A percentile compares a stretch with the other conserved stretches of the same genome.
phyloP scores from a whole-genome alignment of 371 early-diverging fungal genomes.

The Mortierella sp. region DNA sequence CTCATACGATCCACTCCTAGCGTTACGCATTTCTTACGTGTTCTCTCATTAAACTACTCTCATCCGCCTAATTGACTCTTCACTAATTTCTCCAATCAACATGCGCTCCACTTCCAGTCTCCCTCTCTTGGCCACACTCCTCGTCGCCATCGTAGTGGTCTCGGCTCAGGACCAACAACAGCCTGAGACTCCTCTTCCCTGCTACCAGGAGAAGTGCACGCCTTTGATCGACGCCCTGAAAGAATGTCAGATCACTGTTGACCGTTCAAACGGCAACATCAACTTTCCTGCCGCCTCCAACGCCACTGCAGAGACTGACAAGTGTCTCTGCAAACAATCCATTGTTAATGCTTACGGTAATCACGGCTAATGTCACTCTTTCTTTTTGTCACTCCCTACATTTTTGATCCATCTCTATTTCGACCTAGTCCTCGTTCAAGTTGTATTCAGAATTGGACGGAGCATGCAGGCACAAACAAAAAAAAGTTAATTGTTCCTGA shows the following conservation, averaged over 20 bases:
- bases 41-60: no score
- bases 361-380: no score
- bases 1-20: no score
- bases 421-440: not conserved
- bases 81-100: no score
- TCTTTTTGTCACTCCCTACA: not conserved
- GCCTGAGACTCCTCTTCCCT: conserved; percentile 36
- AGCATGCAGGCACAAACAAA: no score
- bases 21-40: no score
- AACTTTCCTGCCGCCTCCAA: conserved; percentile 31
- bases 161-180: conserved; percentile 41
- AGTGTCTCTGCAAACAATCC: conserved; percentile 51
- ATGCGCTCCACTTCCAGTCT: not conserved
- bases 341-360: conserved; percentile 48
- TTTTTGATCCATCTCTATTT: not conserved
- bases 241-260: conserved; percentile 39
- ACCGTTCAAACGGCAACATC: conserved; percentile 32
- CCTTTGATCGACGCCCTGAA: conserved; percentile 27
- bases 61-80: not conserved
- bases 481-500: no score
- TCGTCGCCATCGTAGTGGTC: conserved; percentile 26
- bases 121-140: conserved; percentile 22
- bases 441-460: no score
- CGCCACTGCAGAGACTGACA: conserved; percentile 30
- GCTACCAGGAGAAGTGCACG: conserved; percentile 43